phyloP scores from a whole-genome alignment of 2,329 filamentous ascomycete species.

The Aureobasidium vineae region DNA sequence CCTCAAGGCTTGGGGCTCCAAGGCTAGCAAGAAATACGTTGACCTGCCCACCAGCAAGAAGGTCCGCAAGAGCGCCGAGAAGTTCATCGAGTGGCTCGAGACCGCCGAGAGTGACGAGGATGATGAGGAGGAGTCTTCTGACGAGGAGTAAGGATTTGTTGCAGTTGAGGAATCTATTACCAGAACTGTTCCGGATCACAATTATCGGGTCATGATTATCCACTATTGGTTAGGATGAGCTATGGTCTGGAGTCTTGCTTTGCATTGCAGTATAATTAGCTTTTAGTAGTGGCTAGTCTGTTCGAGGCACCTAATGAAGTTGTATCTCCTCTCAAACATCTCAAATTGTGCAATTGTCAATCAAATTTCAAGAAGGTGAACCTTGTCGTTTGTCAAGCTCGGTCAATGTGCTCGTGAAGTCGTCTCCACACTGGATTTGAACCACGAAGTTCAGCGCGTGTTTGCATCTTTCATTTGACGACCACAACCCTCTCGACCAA shows the following conservation, averaged over 20 bases:
- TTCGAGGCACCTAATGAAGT: conserved; percentile 10
- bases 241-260: conserved; percentile 3
- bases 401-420: background rate
- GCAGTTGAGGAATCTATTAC: background rate
- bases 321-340: background rate
- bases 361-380: background rate
- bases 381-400: background rate
- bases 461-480: background rate
- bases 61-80: conserved; percentile 90
- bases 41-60: conserved; percentile 87
- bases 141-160: conserved; percentile 19
- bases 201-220: background rate
- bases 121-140: conserved; percentile 53
- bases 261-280: conserved; percentile 3
- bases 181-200: background rate
- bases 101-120: conserved; percentile 76
- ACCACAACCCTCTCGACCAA: background rate
- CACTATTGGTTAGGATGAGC: conserved; percentile 8
- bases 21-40: conserved; percentile 98
- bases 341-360: background rate
- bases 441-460: background rate
- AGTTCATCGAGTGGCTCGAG: conserved; percentile 91
- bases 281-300: conserved; percentile 12
- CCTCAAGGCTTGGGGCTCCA: conserved; percentile 85
- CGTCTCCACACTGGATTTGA: background rate